These are phyloP conservation scores for Chlorella vulgaris DNA, from an alignment of 139 green algal species.

Conservation along the genomic window DNA sequence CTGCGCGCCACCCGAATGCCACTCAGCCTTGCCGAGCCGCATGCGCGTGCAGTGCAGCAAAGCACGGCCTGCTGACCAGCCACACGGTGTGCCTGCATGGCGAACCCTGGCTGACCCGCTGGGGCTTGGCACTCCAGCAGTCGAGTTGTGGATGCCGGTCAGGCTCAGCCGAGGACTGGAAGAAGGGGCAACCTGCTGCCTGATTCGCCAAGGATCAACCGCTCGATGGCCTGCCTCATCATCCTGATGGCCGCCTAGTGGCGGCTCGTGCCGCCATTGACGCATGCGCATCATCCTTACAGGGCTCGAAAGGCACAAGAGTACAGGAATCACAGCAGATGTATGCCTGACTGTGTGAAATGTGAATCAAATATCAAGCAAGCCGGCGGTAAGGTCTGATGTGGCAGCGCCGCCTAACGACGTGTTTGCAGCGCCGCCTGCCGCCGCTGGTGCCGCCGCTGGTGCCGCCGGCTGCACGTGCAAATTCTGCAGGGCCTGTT, in stretches of 20 bases:
- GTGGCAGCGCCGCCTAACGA: too few relatives aligned
- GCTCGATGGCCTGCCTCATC: too few relatives aligned
- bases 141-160: not conserved
- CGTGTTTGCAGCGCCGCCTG: not conserved
- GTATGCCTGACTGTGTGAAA: not conserved
- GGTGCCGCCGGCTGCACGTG: not conserved
- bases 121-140: not conserved
- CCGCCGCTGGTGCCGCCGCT: not conserved
- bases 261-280: too few relatives aligned
- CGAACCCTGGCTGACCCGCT: not conserved
- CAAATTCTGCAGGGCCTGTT: not conserved
- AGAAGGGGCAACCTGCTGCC: too few relatives aligned
- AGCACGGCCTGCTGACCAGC: not conserved
- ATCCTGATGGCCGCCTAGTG: too few relatives aligned
- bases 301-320: too few relatives aligned
- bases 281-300: too few relatives aligned
- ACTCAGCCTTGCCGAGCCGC: too few relatives aligned
- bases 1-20: too few relatives aligned
- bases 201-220: too few relatives aligned
- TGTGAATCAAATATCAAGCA: slow-evolving; percentile 25
- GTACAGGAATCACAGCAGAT: not conserved
- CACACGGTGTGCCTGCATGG: not conserved
- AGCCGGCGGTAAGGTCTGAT: slow-evolving; percentile 18
- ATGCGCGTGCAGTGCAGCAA: slow-evolving; percentile 1
- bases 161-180: not conserved